phyloP scores from a whole-genome alignment of 257 asterid genomes.

The Solanum pennellii region DNA sequence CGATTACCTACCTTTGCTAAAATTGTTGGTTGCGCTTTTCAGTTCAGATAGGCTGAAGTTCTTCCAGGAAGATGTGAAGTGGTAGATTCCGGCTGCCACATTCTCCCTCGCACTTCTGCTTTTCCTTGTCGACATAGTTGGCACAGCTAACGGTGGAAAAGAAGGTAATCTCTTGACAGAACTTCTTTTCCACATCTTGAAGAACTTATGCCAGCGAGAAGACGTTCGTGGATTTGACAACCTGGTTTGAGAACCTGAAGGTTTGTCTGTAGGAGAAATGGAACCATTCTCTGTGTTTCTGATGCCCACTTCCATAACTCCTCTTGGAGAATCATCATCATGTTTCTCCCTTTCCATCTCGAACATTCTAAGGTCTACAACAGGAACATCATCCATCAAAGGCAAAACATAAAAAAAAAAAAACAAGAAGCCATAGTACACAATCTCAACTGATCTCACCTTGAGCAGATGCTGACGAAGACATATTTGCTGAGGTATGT shows the following conservation, averaged over 20 bases:
- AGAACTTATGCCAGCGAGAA: slow-evolving; percentile 36
- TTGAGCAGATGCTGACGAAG: slow-evolving; percentile 33
- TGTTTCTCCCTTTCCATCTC: slow-evolving; percentile 17
- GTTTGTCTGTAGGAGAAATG: background rate
- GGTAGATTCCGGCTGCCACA: slow-evolving; percentile 1
- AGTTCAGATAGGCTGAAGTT: slow-evolving; percentile 40
- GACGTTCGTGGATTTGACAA: background rate
- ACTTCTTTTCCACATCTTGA: slow-evolving; percentile 30
- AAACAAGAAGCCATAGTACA: background rate
- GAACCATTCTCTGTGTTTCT: slow-evolving; percentile 2
- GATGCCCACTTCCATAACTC: slow-evolving; percentile 17
- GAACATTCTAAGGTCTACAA: slow-evolving; percentile 31
- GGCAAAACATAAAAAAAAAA: background rate
- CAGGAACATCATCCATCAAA: background rate
- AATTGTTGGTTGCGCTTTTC: slow-evolving; percentile 40
- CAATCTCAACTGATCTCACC: slow-evolving; percentile 14
- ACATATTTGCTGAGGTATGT: background rate
- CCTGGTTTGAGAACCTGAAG: background rate
- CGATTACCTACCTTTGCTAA: slow-evolving; percentile 34
- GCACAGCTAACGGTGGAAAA: slow-evolving; percentile 24
- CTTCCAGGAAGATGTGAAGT: slow-evolving; percentile 32
- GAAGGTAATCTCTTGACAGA: slow-evolving; percentile 22
- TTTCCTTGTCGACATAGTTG: slow-evolving; percentile 25
- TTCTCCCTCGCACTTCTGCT: slow-evolving; percentile 14
- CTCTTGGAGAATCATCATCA: slow-evolving; percentile 17